Conservation (phyloP, 164 flowering plant species). For the Magnolia kwangsiensis region DNA sequence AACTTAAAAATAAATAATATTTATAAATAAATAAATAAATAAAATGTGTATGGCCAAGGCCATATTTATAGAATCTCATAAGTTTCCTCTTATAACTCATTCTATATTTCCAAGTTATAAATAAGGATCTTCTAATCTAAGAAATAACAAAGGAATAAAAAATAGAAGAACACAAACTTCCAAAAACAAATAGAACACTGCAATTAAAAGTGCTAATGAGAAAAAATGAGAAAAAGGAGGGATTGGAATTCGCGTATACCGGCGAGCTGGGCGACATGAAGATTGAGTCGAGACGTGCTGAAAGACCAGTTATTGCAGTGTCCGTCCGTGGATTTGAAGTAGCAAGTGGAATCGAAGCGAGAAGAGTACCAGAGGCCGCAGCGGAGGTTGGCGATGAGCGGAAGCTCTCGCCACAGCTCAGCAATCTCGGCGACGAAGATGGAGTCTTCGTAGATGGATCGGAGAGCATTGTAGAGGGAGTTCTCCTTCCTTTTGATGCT, state of each 20-base stretch:
- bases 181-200: too few relatives aligned
- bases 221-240: not conserved
- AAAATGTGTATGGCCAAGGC: too few relatives aligned
- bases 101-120: too few relatives aligned
- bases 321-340: constrained; percentile 98
- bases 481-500: constrained; percentile 61
- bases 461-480: constrained; percentile 68
- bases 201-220: too few relatives aligned
- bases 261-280: constrained; percentile 77
- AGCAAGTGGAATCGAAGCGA: constrained; percentile 63
- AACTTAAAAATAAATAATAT: too few relatives aligned
- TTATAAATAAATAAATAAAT: too few relatives aligned
- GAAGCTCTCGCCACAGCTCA: constrained; percentile 77
- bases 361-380: constrained; percentile 92
- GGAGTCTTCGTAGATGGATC: constrained; percentile 90
- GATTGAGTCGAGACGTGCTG: constrained; percentile 85
- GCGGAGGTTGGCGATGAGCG: constrained; percentile 82
- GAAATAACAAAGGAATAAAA: too few relatives aligned
- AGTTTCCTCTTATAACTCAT: too few relatives aligned
- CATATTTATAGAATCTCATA: too few relatives aligned
- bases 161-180: too few relatives aligned
- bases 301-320: constrained; percentile 85
- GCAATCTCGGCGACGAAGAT: constrained; percentile 80
- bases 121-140: too few relatives aligned
- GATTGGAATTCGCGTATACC: constrained; percentile 29